Percentiles rank a stretch among this genome's conserved stretches.
These are phyloP conservation scores for Dryas octopetala DNA, from an alignment of 306 rosid genomes.

Conservation along the genomic window DNA sequence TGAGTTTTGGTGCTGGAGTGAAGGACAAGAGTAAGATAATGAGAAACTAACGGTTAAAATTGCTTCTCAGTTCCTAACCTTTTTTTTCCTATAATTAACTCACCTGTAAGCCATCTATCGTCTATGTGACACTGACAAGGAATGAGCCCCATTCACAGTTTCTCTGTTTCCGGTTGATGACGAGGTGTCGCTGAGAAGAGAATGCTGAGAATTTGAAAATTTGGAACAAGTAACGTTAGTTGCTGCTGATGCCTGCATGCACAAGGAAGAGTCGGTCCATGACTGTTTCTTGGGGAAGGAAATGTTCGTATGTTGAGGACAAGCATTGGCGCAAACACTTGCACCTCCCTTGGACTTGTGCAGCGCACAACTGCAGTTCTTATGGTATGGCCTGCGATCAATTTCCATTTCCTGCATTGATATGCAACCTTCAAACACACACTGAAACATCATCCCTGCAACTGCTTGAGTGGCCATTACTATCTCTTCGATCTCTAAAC, in stretches of 20 bases:
- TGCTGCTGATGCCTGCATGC: background rate
- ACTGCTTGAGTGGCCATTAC: slow-evolving; percentile 40
- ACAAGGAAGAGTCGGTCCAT: background rate
- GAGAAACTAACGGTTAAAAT: background rate
- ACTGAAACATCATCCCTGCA: slow-evolving; percentile 35
- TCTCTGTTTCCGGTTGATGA: background rate
- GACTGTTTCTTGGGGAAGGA: slow-evolving; percentile 31
- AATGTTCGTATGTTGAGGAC: slow-evolving; percentile 19
- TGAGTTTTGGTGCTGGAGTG: slow-evolving; percentile 1
- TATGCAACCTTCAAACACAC: slow-evolving; percentile 60
- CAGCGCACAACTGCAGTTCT: slow-evolving; percentile 32
- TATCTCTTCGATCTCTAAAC: no score
- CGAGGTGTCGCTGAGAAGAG: background rate
- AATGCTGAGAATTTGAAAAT: background rate
- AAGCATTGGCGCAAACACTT: background rate
- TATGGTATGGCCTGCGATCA: slow-evolving; percentile 65
- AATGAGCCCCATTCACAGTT: background rate
- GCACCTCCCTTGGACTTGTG: slow-evolving; percentile 18
- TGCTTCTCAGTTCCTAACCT: slow-evolving; percentile 1
- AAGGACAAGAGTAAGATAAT: background rate
- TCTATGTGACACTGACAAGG: background rate
- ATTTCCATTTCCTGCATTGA: slow-evolving; percentile 44
- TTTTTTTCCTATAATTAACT: background rate
- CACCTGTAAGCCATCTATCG: background rate
- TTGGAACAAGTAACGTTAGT: background rate